Evolutionary conservation across 1,284 basidiomycete genomes (phyloP).

Genomic region (Rhodotorula sp.): DNA sequence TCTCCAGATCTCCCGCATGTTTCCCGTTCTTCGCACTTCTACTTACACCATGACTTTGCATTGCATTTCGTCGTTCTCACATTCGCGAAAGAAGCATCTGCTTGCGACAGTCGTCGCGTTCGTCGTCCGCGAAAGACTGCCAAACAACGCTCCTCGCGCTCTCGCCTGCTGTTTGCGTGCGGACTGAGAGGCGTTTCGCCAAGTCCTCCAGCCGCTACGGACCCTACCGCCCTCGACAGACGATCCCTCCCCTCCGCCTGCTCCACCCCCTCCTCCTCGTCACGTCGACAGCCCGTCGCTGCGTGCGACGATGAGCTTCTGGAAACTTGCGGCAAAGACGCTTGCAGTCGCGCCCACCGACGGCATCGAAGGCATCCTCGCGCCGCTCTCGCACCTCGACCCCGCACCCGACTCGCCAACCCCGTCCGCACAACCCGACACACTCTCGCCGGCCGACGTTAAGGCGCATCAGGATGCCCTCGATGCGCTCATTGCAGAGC

Average conservation of each 20-base stretch:
- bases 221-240: neutral
- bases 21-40: too few species aligned
- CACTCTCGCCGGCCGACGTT: conserved; percentile 7
- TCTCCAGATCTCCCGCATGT: neutral
- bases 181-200: neutral
- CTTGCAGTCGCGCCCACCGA: conserved; percentile 30
- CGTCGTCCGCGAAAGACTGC: too few species aligned
- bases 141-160: too few species aligned
- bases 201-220: neutral
- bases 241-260: neutral
- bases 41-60: too few species aligned
- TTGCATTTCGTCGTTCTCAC: too few species aligned
- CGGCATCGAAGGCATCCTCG: conserved; percentile 32
- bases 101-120: too few species aligned
- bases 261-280: neutral
- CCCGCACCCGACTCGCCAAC: neutral
- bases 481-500: conserved; percentile 30
- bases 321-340: conserved; percentile 31
- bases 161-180: too few species aligned
- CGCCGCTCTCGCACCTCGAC: conserved; percentile 18
- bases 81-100: too few species aligned
- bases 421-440: neutral
- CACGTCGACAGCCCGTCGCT: neutral
- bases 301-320: conserved; percentile 26
- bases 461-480: conserved; percentile 23